A percentile compares a stretch with the other conserved stretches of the same genome.
Evolutionary conservation across 495 filamentous ascomycete species (phyloP).

Genomic region (Pyrenula massariospora): DNA sequence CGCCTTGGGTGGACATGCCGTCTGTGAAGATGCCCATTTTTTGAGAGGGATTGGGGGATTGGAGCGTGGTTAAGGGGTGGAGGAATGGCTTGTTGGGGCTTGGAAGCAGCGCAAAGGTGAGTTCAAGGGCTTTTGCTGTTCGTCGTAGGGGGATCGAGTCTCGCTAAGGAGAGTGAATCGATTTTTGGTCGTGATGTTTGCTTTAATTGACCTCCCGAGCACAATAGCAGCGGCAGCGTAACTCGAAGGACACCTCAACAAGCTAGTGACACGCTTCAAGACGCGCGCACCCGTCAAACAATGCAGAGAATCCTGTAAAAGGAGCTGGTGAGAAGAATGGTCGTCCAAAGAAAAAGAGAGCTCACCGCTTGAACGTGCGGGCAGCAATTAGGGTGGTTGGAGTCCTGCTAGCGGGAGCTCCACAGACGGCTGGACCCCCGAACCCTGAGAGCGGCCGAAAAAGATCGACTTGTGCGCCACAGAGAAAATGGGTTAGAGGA

Average conservation of each 20-base stretch:
- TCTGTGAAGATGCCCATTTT: conserved; percentile 16
- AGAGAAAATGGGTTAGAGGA: too few relatives aligned
- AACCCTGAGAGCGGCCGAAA: too few relatives aligned
- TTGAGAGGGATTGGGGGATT: conserved; percentile 21
- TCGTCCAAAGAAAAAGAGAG: neutral
- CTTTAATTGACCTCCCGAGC: neutral
- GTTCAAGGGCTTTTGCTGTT: too few relatives aligned
- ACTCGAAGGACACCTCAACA: too few relatives aligned
- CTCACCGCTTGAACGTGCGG: neutral
- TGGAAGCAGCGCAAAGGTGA: too few relatives aligned
- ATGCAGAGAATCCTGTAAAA: neutral
- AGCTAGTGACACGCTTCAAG: neutral
- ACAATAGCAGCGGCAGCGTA: neutral
- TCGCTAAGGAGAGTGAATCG: too few relatives aligned
- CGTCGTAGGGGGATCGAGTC: too few relatives aligned
- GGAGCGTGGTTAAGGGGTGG: neutral
- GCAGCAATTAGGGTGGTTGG: neutral
- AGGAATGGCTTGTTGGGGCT: conserved; percentile 11
- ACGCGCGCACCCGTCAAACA: neutral
- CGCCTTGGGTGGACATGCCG: conserved; percentile 15
- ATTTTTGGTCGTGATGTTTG: neutral
- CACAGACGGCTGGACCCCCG: neutral
- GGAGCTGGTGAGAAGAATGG: neutral
- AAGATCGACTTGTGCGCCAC: too few relatives aligned
- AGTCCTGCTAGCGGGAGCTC: neutral